Conservation (phyloP, 106 monocot genomes). For the Agapanthus africanus region DNA sequence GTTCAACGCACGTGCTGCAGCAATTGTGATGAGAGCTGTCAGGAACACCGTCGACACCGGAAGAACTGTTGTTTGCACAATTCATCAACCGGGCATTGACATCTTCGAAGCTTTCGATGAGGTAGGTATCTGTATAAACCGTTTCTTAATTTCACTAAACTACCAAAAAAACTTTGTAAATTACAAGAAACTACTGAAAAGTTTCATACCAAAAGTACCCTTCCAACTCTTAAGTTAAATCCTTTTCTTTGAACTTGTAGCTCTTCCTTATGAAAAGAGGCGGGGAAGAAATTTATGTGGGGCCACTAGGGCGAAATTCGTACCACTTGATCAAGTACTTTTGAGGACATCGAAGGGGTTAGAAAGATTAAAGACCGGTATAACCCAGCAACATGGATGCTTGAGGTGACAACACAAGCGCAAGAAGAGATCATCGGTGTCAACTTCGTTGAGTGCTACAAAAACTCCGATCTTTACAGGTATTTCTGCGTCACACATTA, state of each 20-base stretch:
- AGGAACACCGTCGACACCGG: no score
- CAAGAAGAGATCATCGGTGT: slow-evolving; percentile 39
- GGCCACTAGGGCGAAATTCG: slow-evolving; percentile 46
- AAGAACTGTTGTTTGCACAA: no score
- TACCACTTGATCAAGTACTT: slow-evolving; percentile 47
- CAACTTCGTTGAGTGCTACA: slow-evolving; percentile 36
- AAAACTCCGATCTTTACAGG: slow-evolving; percentile 39
- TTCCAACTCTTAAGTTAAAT: no score
- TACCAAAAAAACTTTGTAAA: no score
- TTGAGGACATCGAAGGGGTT: slow-evolving; percentile 45
- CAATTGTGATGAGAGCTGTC: no score
- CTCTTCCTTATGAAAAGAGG: no score
- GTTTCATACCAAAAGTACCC: no score
- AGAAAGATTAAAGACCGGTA: slow-evolving; percentile 49
- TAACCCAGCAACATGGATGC: slow-evolving; percentile 69
- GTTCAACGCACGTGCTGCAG: no score
- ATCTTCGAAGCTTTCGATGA: slow-evolving; percentile 26
- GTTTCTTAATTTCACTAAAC: not conserved
- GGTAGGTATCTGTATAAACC: not conserved
- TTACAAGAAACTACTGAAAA: no score
- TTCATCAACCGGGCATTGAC: slow-evolving; percentile 22
- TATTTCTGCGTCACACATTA: not conserved
- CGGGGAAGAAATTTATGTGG: slow-evolving; percentile 64
- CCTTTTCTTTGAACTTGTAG: no score
- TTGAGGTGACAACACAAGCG: slow-evolving; percentile 34